phyloP scores from a whole-genome alignment of 2,329 filamentous ascomycete genomes.

The Colletotrichum brevisporum region DNA sequence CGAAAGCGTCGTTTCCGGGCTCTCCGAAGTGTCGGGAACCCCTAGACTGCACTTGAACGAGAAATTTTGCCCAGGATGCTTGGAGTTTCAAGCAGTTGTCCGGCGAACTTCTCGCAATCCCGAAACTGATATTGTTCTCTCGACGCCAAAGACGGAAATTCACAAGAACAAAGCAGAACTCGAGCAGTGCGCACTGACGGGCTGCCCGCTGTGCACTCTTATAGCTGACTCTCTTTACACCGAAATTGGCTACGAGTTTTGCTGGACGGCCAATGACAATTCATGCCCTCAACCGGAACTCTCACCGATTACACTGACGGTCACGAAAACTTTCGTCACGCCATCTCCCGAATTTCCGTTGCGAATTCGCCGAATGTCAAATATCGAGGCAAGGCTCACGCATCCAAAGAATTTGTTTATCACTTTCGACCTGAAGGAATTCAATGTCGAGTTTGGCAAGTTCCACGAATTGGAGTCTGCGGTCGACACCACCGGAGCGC shows the following conservation, averaged over 20 bases:
- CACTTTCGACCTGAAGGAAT: neutral
- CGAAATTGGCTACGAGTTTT: neutral
- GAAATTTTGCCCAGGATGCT: neutral
- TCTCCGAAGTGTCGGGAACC: neutral
- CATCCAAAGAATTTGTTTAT: neutral
- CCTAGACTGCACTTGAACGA: neutral
- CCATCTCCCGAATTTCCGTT: neutral
- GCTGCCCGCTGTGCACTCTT: neutral
- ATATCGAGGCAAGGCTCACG: neutral
- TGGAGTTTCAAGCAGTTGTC: neutral
- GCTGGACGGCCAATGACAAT: neutral
- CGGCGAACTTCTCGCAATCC: neutral
- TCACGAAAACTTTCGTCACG: neutral
- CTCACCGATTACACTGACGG: neutral
- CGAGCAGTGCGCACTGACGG: no score
- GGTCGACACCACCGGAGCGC: neutral
- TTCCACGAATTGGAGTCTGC: neutral
- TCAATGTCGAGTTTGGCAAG: neutral
- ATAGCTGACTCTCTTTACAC: neutral
- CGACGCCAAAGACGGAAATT: neutral
- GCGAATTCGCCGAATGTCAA: neutral
- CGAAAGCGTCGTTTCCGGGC: neutral
- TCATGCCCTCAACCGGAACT: neutral
- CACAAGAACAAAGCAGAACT: neutral
- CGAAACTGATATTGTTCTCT: neutral